Base-by-base conservation (phyloP, 305 asterid genomes). In the Salvia sclarea region DNA sequence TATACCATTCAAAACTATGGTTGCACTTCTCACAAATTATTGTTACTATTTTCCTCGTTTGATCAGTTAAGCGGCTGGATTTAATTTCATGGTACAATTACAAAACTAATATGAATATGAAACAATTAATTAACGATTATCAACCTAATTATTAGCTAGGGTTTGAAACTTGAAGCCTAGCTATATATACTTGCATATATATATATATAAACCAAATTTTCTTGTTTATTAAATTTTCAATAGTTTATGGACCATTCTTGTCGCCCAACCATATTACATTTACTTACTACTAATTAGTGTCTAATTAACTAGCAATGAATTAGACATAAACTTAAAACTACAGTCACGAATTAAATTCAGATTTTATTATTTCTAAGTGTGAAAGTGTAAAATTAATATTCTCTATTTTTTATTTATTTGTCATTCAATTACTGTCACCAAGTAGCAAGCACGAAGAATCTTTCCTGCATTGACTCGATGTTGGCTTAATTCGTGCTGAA, bases 391-490 rank as follows among this genome's bases (percentile, higher is more conserved):
- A n/a, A n/a, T n/a, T n/a, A n/a, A n/a, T n/a, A n/a, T n/a, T n/a
- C n/a, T 33, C 1, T 4, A 37, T 35, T 9, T 14, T 13, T 21
- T 20, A 11, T 4, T 28, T 41, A 11, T 47, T 44, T 63, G 4
- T 31, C 22, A 24, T 56, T 64, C 33, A 43, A 47, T 14, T 70
- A 48, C 8, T 62, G 60, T 55, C 48, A 65, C 18, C 11, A 3
- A 38, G 62, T 71, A 77, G 76, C 54, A 77, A 72, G 69, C 69
- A 53, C 41, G 55, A 68, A 72, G 78, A 77, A 72, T 76, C 75
- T 76, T 66, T 67, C 28, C 78, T 72, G 78, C 81, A 77, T 68
- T 77, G 81, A 72, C 75, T 72, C 75, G 75, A 76, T 72, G 72
- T 43, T 37, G 49, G 45, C 35, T 75, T 52, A 69, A 70, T 50